A percentile compares a stretch with the other conserved stretches of the same genome.
These are phyloP conservation scores for Cystobasidium pallidum DNA, from an alignment of 1,284 basidiomycete species.

Conservation along the genomic window DNA sequence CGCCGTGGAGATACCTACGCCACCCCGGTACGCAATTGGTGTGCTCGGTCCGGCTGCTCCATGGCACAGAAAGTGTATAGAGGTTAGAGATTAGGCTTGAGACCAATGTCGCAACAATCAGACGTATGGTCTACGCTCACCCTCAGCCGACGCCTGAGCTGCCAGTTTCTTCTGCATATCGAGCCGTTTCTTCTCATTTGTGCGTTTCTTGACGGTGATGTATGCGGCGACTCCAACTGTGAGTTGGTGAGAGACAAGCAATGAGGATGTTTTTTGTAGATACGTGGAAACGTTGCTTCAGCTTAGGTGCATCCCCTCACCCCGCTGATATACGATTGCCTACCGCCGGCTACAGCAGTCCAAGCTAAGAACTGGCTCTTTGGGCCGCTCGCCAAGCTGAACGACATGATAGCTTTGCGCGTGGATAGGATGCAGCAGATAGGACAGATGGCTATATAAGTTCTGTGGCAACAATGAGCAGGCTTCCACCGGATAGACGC, in stretches of 20 bases:
- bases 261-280: neutral
- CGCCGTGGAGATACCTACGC: conserved; percentile 23
- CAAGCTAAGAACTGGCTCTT: conserved; percentile 29
- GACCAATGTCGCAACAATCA: no score
- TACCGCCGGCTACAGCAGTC: conserved; percentile 24
- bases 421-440: no score
- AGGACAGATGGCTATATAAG: no score
- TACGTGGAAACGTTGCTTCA: neutral
- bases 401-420: conserved; percentile 25
- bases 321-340: neutral
- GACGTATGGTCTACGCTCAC: neutral
- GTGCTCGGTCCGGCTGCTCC: conserved; percentile 5
- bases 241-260: neutral
- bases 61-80: neutral
- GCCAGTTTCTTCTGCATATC: conserved; percentile 29
- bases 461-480: no score
- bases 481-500: no score
- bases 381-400: conserved; percentile 30
- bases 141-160: conserved; percentile 4
- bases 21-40: neutral
- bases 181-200: conserved; percentile 23
- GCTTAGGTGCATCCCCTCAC: neutral
- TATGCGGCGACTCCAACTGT: conserved; percentile 12
- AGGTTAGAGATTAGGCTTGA: neutral
- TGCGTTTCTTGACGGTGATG: conserved; percentile 29